Conservation (phyloP, 192 early-diverging fungal species). For the Coemansia sp. region DNA sequence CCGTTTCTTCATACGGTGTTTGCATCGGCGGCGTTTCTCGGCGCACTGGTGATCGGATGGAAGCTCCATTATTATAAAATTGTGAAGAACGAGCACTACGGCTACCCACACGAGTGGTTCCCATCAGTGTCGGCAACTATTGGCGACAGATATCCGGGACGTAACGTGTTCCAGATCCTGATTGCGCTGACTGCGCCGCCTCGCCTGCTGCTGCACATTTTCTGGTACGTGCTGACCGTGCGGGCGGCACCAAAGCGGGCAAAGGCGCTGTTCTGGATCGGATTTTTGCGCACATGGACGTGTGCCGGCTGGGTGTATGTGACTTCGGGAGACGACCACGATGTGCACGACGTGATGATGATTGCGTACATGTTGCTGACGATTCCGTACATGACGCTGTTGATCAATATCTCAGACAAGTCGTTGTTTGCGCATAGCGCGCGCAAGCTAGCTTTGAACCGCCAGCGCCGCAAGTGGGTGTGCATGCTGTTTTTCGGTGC, state of each 20-base stretch:
- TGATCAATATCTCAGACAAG: constrained; percentile 55
- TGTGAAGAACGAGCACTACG: constrained; percentile 73
- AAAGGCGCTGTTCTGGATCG: constrained; percentile 52
- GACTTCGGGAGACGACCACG: constrained; percentile 78
- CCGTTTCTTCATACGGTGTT: constrained; percentile 55
- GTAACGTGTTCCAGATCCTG: constrained; percentile 74
- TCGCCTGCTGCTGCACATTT: constrained; percentile 48
- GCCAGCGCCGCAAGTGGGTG: constrained; percentile 54
- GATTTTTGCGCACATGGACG: constrained; percentile 66
- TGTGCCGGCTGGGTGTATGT: constrained; percentile 85
- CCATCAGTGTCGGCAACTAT: constrained; percentile 80
- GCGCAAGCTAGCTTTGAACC: constrained; percentile 40
- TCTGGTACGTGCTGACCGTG: constrained; percentile 53
- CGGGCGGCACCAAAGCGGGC: constrained; percentile 34
- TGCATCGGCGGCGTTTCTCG: constrained; percentile 64
- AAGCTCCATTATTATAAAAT: constrained; percentile 80
- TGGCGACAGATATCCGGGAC: constrained; percentile 76
- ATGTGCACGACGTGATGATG: constrained; percentile 80
- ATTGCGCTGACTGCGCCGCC: constrained; percentile 69
- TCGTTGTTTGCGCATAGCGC: constrained; percentile 46
- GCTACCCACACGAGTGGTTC: constrained; percentile 79
- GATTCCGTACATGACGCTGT: constrained; percentile 70
- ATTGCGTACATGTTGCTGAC: constrained; percentile 74
- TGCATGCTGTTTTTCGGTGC: constrained; percentile 66
- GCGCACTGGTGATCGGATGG: constrained; percentile 67